phyloP scores from a whole-genome alignment of 1,284 basidiomycete species.

The Bjerkandera adusta region DNA sequence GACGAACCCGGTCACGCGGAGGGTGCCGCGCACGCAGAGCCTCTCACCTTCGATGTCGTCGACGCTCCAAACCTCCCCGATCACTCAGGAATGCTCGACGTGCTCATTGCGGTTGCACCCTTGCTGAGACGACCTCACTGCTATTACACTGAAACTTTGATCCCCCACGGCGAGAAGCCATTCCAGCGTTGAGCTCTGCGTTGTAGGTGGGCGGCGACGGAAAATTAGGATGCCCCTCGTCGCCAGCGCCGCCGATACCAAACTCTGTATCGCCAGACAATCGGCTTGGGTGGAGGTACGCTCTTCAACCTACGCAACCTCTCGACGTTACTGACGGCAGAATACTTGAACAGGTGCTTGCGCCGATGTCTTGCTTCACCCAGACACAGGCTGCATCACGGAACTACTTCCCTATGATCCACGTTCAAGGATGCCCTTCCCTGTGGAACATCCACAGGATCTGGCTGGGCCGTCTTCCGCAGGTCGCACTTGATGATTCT shows the following conservation, averaged over 20 bases:
- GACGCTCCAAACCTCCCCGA: conserved; percentile 53
- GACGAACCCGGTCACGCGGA: not conserved
- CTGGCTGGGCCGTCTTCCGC: conserved; percentile 36
- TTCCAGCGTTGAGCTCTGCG: too few species aligned
- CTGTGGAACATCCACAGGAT: conserved; percentile 43
- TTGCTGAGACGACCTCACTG: too few species aligned
- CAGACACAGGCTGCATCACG: conserved; percentile 6
- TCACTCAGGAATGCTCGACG: conserved; percentile 49
- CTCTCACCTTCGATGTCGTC: conserved; percentile 50
- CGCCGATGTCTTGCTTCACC: not conserved
- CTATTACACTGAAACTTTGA: too few species aligned
- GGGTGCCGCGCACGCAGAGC: conserved; percentile 11
- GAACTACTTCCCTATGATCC: conserved; percentile 34
- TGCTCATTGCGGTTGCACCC: conserved; percentile 39
- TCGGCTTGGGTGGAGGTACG: conserved; percentile 55
- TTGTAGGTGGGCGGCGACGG: too few species aligned
- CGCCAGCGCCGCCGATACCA: too few species aligned
- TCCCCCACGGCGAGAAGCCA: too few species aligned
- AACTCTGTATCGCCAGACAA: conserved; percentile 47
- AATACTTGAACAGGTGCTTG: not conserved
- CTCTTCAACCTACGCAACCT: conserved; percentile 18
- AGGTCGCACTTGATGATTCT: conserved; percentile 20
- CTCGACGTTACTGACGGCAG: not conserved
- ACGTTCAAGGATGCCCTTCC: conserved; percentile 18
- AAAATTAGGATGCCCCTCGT: too few species aligned